Percentiles rank a stretch among this genome's conserved stretches.
These are phyloP conservation scores for Pezicula rhizophila DNA, from an alignment of 2,329 filamentous ascomycete species.

Conservation along the genomic window DNA sequence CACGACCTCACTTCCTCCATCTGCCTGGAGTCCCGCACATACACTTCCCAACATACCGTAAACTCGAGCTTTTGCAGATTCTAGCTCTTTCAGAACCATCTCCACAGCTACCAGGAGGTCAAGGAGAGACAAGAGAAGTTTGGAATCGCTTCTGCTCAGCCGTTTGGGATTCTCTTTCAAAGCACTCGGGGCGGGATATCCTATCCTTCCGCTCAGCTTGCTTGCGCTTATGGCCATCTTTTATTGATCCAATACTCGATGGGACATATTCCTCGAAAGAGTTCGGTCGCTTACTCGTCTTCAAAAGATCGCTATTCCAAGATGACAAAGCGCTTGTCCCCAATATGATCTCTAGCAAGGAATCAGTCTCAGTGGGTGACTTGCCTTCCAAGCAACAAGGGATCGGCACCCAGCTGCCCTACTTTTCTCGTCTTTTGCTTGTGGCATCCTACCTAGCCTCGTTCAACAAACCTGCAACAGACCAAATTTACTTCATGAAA, in stretches of 20 bases:
- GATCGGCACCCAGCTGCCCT: constrained; percentile 55
- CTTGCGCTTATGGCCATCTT: constrained; percentile 74
- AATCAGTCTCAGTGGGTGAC: background rate
- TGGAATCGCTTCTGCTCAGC: constrained; percentile 78
- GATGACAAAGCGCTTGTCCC: constrained; percentile 66
- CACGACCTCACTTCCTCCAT: constrained; percentile 64
- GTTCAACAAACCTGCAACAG: constrained; percentile 70
- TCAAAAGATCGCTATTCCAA: constrained; percentile 63
- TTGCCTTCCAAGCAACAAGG: constrained; percentile 24
- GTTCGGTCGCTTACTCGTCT: constrained; percentile 76
- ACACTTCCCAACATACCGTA: constrained; percentile 78
- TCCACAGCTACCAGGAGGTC: constrained; percentile 35
- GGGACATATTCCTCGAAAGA: constrained; percentile 67
- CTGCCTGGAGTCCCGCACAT: constrained; percentile 67
- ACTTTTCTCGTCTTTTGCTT: constrained; percentile 67
- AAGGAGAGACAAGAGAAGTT: constrained; percentile 56
- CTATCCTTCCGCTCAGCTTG: constrained; percentile 66
- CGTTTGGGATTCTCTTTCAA: constrained; percentile 81
- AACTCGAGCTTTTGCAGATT: constrained; percentile 73
- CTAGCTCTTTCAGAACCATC: constrained; percentile 49
- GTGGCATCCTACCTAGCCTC: constrained; percentile 76
- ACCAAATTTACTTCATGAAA: constrained; percentile 66
- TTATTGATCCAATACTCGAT: constrained; percentile 69
- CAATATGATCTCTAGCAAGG: constrained; percentile 41
- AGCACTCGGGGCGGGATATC: constrained; percentile 74